Evolutionary conservation across 345 rosid genomes (phyloP).

Genomic region (sweet orange (Citrus sinensis)): DVS_A1.0 CM039163.1:38422001-38422500

Average conservation of each 20-base stretch:
- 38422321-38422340: no score
- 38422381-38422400: background rate
- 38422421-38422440: background rate
- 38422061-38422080: background rate
- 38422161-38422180: no score
- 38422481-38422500: background rate
- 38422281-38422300: conserved; percentile 19
- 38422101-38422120: background rate
- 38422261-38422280: conserved; percentile 21
- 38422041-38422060: background rate
- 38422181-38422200: background rate
- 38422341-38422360: background rate
- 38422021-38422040: background rate
- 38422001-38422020: background rate
- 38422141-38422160: no score
- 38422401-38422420: background rate
- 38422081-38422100: background rate
- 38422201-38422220: conserved; percentile 5
- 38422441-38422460: background rate
- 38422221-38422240: conserved; percentile 31
- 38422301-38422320: background rate
- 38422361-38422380: background rate
- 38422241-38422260: conserved; percentile 14
- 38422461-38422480: background rate
- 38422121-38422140: background rate